A percentile compares a stretch with the other conserved stretches of the same genome.
Conservation (phyloP, 2,329 filamentous ascomycete genomes). For the Apiospora hydei region DNA sequence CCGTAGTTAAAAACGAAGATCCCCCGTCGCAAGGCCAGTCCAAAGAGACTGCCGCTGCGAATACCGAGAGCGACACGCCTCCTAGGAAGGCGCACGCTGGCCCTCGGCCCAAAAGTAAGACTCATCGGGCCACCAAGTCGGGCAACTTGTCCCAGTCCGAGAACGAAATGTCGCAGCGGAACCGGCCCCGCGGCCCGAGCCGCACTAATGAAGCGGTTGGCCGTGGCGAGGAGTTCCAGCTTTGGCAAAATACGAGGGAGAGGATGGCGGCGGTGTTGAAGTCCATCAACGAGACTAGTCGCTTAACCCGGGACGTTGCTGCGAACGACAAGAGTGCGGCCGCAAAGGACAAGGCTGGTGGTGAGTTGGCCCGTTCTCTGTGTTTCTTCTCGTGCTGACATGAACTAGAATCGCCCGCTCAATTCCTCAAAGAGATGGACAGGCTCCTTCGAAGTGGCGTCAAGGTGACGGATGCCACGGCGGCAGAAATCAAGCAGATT, state of each 20-base stretch:
- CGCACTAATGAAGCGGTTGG: conserved; percentile 48
- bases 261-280: conserved; percentile 46
- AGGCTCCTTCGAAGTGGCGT: conserved; percentile 43
- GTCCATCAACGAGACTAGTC: conserved; percentile 49
- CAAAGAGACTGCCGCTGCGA: not conserved
- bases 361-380: conserved; percentile 35
- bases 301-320: conserved; percentile 46
- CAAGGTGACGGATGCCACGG: conserved; percentile 41
- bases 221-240: conserved; percentile 51
- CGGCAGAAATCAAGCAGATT: conserved; percentile 40
- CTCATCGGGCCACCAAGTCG: not conserved
- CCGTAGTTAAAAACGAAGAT: not conserved
- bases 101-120: not conserved
- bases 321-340: conserved; percentile 49
- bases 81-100: conserved; percentile 10
- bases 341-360: conserved; percentile 43
- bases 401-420: not conserved
- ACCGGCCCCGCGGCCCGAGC: conserved; percentile 42
- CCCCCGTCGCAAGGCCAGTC: not conserved
- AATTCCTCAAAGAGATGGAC: conserved; percentile 43
- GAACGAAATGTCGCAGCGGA: conserved; percentile 36
- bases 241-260: conserved; percentile 51
- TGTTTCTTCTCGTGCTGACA: not conserved
- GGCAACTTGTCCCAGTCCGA: conserved; percentile 14
- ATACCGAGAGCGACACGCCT: conserved; percentile 8